Evolutionary conservation across 306 rosid species (phyloP).

Genomic region (Glycine soja): DNA sequence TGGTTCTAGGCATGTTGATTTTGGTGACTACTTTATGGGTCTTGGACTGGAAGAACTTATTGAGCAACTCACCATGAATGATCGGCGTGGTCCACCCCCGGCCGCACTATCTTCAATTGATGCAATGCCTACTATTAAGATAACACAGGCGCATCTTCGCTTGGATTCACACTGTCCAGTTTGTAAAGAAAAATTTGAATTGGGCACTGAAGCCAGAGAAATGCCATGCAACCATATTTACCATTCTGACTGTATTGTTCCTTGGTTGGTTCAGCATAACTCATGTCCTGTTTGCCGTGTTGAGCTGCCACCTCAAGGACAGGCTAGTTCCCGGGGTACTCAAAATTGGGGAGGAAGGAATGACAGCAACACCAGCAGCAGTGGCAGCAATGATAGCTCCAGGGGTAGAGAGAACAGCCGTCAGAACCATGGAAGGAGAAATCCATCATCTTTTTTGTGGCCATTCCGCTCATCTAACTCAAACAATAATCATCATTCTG

Average conservation of each 20-base stretch:
- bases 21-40: conserved; percentile 61
- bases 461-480: conserved; percentile 65
- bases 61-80: conserved; percentile 70
- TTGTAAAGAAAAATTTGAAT: conserved; percentile 74
- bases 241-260: conserved; percentile 82
- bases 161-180: conserved; percentile 77
- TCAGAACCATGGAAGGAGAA: conserved; percentile 64
- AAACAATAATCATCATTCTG: conserved; percentile 51
- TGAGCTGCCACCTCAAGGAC: conserved; percentile 73
- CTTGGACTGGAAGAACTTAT: conserved; percentile 67
- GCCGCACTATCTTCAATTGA: conserved; percentile 70
- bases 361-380: conserved; percentile 34
- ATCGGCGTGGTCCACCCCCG: conserved; percentile 71
- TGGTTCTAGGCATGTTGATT: conserved; percentile 56
- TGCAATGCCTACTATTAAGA: conserved; percentile 78
- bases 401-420: conserved; percentile 47
- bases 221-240: conserved; percentile 90
- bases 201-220: conserved; percentile 73
- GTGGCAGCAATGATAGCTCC: conserved; percentile 40
- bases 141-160: conserved; percentile 66
- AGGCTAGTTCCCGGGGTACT: conserved; percentile 39
- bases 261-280: conserved; percentile 83
- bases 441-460: conserved; percentile 61
- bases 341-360: conserved; percentile 51
- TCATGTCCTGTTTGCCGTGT: conserved; percentile 88